Conservation (phyloP, 164 flowering plant genomes). For the Magnolia officinalis region DNA sequence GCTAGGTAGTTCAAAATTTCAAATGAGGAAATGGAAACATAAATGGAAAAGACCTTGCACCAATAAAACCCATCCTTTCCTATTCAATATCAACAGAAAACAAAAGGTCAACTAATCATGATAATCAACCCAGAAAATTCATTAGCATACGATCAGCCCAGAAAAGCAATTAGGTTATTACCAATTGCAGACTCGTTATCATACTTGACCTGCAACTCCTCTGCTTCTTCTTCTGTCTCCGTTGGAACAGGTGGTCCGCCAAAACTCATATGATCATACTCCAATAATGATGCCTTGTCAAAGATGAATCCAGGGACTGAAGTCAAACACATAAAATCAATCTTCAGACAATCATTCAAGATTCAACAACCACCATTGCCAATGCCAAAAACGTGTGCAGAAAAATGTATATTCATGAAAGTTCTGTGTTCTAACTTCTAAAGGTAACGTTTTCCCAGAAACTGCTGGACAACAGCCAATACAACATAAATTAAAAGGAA, state of each 20-base stretch:
- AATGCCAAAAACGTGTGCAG: not conserved
- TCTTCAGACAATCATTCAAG: not conserved
- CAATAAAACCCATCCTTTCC: slow-evolving; percentile 1
- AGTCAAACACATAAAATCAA: slow-evolving; percentile 1
- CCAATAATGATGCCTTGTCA: slow-evolving; percentile 45
- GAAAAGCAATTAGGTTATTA: slow-evolving; percentile 20
- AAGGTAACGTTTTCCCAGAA: no score
- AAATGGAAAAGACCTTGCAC: not conserved
- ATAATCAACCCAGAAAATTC: not conserved
- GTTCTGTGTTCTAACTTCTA: no score
- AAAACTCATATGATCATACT: slow-evolving; percentile 84
- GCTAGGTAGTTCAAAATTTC: no score
- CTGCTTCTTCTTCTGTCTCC: slow-evolving; percentile 65
- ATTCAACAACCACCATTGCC: not conserved
- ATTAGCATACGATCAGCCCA: not conserved
- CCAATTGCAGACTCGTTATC: slow-evolving; percentile 67
- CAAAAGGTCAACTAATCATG: not conserved
- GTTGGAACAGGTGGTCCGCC: slow-evolving; percentile 68
- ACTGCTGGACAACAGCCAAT: no score
- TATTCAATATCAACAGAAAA: not conserved
- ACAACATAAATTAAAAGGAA: no score
- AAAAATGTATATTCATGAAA: no score
- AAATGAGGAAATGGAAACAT: not conserved
- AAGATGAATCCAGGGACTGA: slow-evolving; percentile 70
- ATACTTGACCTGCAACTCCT: slow-evolving; percentile 38